Base-by-base conservation (phyloP, 176 grass and related monocot genomes). In the Urochloa ruziziensis region DNA sequence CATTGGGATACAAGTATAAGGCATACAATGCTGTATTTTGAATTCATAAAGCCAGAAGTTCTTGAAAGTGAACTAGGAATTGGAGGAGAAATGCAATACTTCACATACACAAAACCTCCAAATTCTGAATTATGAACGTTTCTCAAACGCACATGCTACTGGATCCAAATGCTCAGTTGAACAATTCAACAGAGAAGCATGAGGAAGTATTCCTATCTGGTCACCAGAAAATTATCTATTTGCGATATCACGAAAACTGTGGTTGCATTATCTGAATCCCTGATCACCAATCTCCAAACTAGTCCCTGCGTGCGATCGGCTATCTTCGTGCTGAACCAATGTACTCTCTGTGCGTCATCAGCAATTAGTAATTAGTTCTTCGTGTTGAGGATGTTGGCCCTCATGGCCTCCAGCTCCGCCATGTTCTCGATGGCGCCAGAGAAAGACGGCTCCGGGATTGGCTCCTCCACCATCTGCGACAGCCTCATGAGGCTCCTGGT, bases 321-420 rank as follows among this genome's bases (percentile, higher is more conserved):
- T 67, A 42, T 68, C 36, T 43, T 43, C 37, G 15, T 51, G 16
- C 33, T 68, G 49, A 72, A 28, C 4, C 23, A 49, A 61, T 13
- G 21, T 46, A 23, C 7, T 51, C 30, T 8, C 32, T 32, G 76
- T 9, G 30, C 19, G 52, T 36, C n/a, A 43, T 80, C n/a, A n/a
- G n/a, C 39, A 44, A 47, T 81, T 39, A 10, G 54, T 88, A 83
- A 48, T 76, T 33, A 13, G 67, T 88, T 88, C 67, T 86, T 86
- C 2, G 1, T 77, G 59, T 53, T 76, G 7, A 86, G 77, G 75
- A 92, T 87, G 79, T 86, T 86, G 36, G 86, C 84, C 74, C 81
- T 93, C 84, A 94, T 85, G 42, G 91, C 70, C 65, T 97, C 91
- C 36, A 93, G 73, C 46, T 94, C 86, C n/a, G 84, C 85, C 58